Evolutionary conservation across 768 basidiomycete species (phyloP), one percentile per base, ranked within the genome.

Genomic region (Boletus tomentosulus): DNA sequence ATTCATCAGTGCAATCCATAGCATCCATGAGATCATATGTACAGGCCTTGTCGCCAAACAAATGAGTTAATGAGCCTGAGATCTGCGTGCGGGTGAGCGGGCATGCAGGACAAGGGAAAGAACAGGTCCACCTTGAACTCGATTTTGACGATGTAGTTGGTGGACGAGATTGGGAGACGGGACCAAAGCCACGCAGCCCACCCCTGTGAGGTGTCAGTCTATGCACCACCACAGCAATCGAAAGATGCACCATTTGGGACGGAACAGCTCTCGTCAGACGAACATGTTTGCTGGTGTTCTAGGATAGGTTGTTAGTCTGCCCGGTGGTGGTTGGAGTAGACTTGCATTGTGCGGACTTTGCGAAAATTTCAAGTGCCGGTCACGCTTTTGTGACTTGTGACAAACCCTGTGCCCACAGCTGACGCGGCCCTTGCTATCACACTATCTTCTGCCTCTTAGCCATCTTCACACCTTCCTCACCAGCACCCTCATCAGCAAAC

Each of bases 241-340:
- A 24, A n/a, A 16, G 33, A 39, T 2, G 22, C 62, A 88, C 89
- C 83, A 88, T 92, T 76, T 98, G 86, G 0, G 92, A 95, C 13
- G 87, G 82, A 35, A 68, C 74, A 54, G 87, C 78, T 56, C 89
- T 84, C 13, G 96, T 96, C 37, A 99, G 77, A 33, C 92, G 87
- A 28, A 94, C 73, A 59, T 96, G 87, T 72, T 95, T 97, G 69
- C 92, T 94, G 39, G 94, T 96, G 73, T 98, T 97, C 94, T 97
- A 37, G 7, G n/a, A 6, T 9, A n/a, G 28, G 27, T 15, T 13
- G 28, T 30, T 16, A 45, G 28, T 45, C 28, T 45, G 13, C 22
- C 19, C n/a, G n/a, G n/a, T 6, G 46, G 16, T 6, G 11, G 19
- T 19, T 19, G 19, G 19, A 19, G 1, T 19, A 19, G 19, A 19